phyloP scores from a whole-genome alignment of 169 alveolate species.

The Plasmodium coatneyi region DNA sequence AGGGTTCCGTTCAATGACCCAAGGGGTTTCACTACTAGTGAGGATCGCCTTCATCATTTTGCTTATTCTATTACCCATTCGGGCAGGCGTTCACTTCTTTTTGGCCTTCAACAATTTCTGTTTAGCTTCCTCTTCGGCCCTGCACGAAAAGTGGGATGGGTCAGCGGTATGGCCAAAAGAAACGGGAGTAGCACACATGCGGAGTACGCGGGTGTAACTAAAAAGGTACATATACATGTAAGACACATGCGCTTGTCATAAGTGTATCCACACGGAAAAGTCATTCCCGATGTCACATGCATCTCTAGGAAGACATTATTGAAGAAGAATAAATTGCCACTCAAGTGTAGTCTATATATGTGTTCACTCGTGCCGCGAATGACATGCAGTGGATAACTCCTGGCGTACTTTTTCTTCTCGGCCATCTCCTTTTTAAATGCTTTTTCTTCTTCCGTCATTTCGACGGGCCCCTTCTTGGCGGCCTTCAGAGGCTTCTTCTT shows the following conservation, averaged over 20 bases:
- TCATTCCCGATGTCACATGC: not conserved
- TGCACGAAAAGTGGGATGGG: not conserved
- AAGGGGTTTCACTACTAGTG: not conserved
- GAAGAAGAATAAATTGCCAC: not conserved
- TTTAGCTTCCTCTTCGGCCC: slow-evolving; percentile 73
- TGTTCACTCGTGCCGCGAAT: not conserved
- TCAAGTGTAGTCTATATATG: not conserved
- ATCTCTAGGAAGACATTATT: not conserved
- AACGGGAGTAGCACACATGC: not conserved
- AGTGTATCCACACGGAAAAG: not conserved
- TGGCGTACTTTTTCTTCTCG: slow-evolving; percentile 63
- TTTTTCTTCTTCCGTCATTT: slow-evolving; percentile 64
- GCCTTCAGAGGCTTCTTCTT: slow-evolving; percentile 65
- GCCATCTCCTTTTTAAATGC: slow-evolving; percentile 74
- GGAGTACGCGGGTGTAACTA: not conserved
- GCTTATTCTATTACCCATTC: not conserved
- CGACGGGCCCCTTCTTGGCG: slow-evolving; percentile 58
- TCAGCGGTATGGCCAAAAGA: not conserved
- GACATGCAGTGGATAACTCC: not conserved
- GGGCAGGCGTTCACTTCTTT: slow-evolving; percentile 9
- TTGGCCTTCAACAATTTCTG: slow-evolving; percentile 61
- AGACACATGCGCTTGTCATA: not conserved
- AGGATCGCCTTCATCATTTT: not conserved
- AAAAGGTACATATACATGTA: not conserved
- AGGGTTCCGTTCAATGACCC: not conserved